Evolutionary conservation across 345 rosid genomes (phyloP), one percentile per base, ranked within the genome.

Genomic region (Boechera stricta): DNA sequence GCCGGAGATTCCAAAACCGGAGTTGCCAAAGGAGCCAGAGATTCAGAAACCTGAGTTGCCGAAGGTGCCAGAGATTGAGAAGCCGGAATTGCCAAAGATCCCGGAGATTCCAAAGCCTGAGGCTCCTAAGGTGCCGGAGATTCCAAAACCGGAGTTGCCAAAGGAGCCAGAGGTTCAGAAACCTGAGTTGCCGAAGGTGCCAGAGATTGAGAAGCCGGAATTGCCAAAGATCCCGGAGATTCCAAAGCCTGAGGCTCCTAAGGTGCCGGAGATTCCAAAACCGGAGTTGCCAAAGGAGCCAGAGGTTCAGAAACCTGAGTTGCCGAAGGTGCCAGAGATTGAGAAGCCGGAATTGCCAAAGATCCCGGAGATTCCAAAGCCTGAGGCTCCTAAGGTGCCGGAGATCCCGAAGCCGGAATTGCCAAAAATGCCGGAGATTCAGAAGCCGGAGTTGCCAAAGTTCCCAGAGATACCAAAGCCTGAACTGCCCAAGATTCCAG

Each of bases 351-450:
- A 76, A 3, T n/a, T 71, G 6, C 74, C 83, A 0, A 55, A 73
- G 21, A 0, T 54, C 6, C 77, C 77, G 0, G 63, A 73, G n/a
- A 29, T 69, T 38, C 42, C 2, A 1, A 69, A 60, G 7, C 69
- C 47, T 4, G 77, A 72, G 8, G 0, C 48, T 2, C 77, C 77
- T 0, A 52, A 62, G 5, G 4, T 72, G 7, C 74, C 79, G 0
- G 71, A 79, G 45, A 0, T 74, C 10, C 73, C 3, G 0, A 75
- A 75, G 42, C 78, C 79, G 0, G 77, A 83, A 11, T 12, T 69
- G 0, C 79, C 79, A 0, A 76, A 68, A 1, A 0, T 63, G 0
- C 66, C 78, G 0, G 72, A 66, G 18, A 2, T 64, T 21, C 72
- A 5, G 0, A 64, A 75, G 4, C 68, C 67, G 0, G 73, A 75